Evolutionary conservation across 2,329 filamentous ascomycete genomes (phyloP), one percentile per base, ranked within the genome.

Genomic region (Botrytis pseudocinerea): DNA sequence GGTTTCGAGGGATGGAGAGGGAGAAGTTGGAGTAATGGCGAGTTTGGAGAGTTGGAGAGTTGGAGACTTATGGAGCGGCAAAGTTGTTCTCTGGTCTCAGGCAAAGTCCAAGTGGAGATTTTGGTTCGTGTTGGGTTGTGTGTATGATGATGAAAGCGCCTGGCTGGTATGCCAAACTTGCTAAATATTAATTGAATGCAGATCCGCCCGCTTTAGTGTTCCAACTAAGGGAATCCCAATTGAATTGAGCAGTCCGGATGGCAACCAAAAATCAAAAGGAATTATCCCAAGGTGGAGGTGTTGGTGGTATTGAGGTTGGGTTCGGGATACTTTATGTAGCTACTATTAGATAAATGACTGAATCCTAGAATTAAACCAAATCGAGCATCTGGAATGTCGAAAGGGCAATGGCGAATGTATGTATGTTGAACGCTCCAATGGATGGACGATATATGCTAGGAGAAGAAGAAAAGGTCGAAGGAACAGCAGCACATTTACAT

Each of bases 1-100:
- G 61, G 59, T 46, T 64, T 32, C 14, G 69, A 62, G 60, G 51
- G 0, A n/a, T 28, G n/a, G 66, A 77, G 71, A 80, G 75, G 71
- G 78, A 72, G n/a, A 51, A 14, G 25, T 54, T 28, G 77, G 72
- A 61, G 60, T 48, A 66, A 48, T 35, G 71, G 62, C 69, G 66
- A 74, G 60, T 57, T 70, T 70, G n/a, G 44, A 57, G 68, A 22
- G 20, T 35, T 35, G 32, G 16, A 57, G 60, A 40, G 46, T 25
- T 54, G 59, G 60, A 64, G 60, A 57, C 42, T 64, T 35, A 57
- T 57, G 62, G 62, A 44, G 42, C 59, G 20, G 51, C 51, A 64
- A 40, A 46, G 25, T 22, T 54, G 35, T 38, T 48, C n/a, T 18
- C n/a, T 18, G 63, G 48, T 48, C 38, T 22, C 28, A 25, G 44